Conservation (phyloP, 1,284 basidiomycete species). For the Trichosporon inkin region DNA sequence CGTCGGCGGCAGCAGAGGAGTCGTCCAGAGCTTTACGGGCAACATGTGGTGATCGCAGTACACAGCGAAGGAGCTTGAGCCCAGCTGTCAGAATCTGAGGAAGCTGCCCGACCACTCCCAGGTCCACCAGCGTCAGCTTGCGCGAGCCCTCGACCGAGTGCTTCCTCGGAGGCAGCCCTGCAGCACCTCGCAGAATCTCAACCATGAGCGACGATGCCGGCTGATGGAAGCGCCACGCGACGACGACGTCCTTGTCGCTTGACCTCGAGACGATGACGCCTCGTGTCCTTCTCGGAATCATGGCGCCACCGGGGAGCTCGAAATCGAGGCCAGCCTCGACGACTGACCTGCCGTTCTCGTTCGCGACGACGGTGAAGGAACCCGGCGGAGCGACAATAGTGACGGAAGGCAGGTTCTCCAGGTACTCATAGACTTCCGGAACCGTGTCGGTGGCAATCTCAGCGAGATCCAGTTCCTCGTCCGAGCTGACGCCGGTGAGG, state of each 20-base stretch:
- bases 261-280: slow-evolving; percentile 25
- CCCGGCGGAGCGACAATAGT: slow-evolving; percentile 22
- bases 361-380: slow-evolving; percentile 22
- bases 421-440: slow-evolving; percentile 33
- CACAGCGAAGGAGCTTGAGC: slow-evolving; percentile 30
- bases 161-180: slow-evolving; percentile 26
- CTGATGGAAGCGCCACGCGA: slow-evolving; percentile 29
- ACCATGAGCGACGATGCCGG: slow-evolving; percentile 36
- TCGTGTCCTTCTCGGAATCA: slow-evolving; percentile 31
- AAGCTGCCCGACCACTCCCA: slow-evolving; percentile 30
- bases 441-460: slow-evolving; percentile 26
- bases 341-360: slow-evolving; percentile 27
- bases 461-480: slow-evolving; percentile 18
- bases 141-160: neutral
- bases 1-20: neutral
- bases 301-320: slow-evolving; percentile 37
- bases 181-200: slow-evolving; percentile 36
- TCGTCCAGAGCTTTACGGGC: slow-evolving; percentile 11
- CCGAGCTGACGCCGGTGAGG: slow-evolving; percentile 28
- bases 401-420: slow-evolving; percentile 33
- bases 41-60: slow-evolving; percentile 27
- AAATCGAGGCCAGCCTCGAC: slow-evolving; percentile 31
- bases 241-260: slow-evolving; percentile 19
- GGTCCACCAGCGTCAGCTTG: slow-evolving; percentile 30
- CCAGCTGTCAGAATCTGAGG: slow-evolving; percentile 29